phyloP scores from a whole-genome alignment of 148 eudicot genomes.

The Agrostemma githago region DNA sequence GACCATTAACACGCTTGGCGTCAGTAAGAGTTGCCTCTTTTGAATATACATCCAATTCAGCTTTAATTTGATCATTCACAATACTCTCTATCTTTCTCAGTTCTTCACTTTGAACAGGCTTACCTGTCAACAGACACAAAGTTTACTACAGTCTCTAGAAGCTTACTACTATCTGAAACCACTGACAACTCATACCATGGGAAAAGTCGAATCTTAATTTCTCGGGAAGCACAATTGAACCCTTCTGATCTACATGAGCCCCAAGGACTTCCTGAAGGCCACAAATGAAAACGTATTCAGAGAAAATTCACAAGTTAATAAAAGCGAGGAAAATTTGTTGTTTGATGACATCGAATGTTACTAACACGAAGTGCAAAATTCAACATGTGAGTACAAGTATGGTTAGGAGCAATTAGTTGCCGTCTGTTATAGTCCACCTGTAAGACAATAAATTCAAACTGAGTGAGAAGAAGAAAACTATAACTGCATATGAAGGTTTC shows the following conservation, averaged over 20 bases:
- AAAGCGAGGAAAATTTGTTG: neutral
- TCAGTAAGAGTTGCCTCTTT: constrained; percentile 78
- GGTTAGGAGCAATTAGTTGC: constrained; percentile 85
- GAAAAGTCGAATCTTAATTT: constrained; percentile 94
- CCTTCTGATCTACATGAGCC: constrained; percentile 91
- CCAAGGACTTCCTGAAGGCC: constrained; percentile 85
- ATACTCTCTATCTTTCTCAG: constrained; percentile 71
- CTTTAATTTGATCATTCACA: constrained; percentile 87
- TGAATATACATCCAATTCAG: constrained; percentile 68
- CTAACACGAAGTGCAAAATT: constrained; percentile 93
- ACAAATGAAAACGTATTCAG: constrained; percentile 6
- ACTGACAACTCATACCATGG: constrained; percentile 49
- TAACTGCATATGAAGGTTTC: neutral
- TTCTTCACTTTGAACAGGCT: constrained; percentile 82
- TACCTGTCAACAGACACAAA: constrained; percentile 42
- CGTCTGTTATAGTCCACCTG: constrained; percentile 95
- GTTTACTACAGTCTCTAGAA: neutral
- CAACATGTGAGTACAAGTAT: constrained; percentile 97
- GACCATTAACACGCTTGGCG: constrained; percentile 81
- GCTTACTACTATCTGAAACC: neutral
- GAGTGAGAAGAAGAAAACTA: neutral
- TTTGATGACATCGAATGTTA: constrained; percentile 6
- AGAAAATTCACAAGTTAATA: neutral
- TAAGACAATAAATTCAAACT: constrained; percentile 9
- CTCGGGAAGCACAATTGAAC: constrained; percentile 95